Base-by-base conservation (phyloP, 306 rosid genomes). In the Malus asiatica region DNA sequence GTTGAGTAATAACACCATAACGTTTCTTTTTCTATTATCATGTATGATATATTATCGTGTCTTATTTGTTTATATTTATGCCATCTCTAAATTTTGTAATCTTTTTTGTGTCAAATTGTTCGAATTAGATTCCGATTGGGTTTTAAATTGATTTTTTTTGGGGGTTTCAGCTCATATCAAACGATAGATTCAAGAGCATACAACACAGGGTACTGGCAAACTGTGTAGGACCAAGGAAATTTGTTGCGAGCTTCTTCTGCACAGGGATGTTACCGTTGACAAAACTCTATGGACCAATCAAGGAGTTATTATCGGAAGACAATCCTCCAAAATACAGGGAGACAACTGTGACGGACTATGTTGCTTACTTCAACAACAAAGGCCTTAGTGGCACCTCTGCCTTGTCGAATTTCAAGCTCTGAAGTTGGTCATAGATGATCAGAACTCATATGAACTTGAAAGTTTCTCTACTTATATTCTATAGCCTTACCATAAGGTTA, bases 131-230 rank as follows among this genome's bases (percentile, higher is more conserved):
- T 32, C 33, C 5, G 4, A 4, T 4, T 32, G 5, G 33, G 33
- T 32, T 32, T 32, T 32, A 32, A 35, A 35, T 35, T 35, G 7
- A 15, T 6, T 46, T 29, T 5, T n/a, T 53, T 32, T 71, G 53
- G 64, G 75, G 19, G 63, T 53, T 70, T 3, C 51, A 71, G 75
- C 13, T 71, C n/a, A 19, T 53, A 53, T 61, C 90, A 16, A 89
- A 89, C 23, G 93, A 86, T 42, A 81, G 45, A 73, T 89, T 89
- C 80, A 83, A 65, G 72, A 83, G 87, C n/a, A 46, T 68, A 38
- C 77, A 83, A 18, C 84, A 83, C 60, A 72, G 33, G 33, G 33
- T 30, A 30, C 33, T 30, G 33, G 33, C 33, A 30, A 30, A 30
- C 33, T 4, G 33, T 30, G 33, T 4, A 33, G 83, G 68, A 30